Conservation (phyloP, 2,329 filamentous ascomycete species). For the Botrytis fabae region DNA sequence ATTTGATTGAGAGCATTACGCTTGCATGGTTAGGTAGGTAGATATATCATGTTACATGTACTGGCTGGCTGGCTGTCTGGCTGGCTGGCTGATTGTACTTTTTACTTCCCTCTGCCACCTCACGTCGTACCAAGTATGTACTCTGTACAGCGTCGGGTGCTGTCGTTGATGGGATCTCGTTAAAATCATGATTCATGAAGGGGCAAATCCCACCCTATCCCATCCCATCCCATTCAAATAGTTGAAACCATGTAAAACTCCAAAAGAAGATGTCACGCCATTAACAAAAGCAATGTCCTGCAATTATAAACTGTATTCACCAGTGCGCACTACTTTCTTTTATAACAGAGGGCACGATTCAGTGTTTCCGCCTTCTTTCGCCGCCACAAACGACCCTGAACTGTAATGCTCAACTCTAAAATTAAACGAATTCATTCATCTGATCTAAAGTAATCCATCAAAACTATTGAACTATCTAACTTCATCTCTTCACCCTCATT, state of each 20-base stretch:
- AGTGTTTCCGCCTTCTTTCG: neutral
- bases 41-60: neutral
- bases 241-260: neutral
- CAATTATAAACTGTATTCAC: neutral
- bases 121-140: neutral
- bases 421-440: slow-evolving; percentile 2
- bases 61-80: no score
- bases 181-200: slow-evolving; percentile 9
- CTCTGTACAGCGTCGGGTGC: neutral
- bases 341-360: neutral
- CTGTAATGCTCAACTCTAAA: neutral
- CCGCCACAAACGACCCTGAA: neutral
- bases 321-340: neutral
- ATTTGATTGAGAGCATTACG: neutral
- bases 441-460: neutral
- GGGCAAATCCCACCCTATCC: neutral
- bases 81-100: neutral
- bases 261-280: neutral
- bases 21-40: neutral
- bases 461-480: slow-evolving; percentile 11
- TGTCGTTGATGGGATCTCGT: neutral
- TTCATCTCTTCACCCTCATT: slow-evolving; percentile 3
- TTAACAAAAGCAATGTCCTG: neutral
- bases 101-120: neutral
- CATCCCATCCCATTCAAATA: neutral